A percentile compares a stretch with the other conserved stretches of the same genome.
phyloP scores from a whole-genome alignment of 441 rosid species.

The Hypseocharis bilobata region DNA sequence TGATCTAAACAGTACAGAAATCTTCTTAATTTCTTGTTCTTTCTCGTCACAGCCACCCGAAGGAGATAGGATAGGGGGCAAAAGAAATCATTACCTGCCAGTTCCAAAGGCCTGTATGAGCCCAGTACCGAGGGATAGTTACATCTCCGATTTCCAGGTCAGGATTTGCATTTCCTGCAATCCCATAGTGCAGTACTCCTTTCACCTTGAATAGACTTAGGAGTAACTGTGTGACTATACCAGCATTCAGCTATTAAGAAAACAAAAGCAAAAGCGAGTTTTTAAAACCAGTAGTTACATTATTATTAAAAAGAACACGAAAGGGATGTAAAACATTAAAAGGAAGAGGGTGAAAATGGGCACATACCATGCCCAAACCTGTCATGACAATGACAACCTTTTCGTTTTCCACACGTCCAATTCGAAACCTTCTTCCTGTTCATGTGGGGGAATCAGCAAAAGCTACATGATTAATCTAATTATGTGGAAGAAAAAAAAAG shows the following conservation, averaged over 20 bases:
- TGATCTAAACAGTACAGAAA: background rate
- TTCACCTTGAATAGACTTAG: slow-evolving; percentile 39
- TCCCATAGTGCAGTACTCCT: slow-evolving; percentile 60
- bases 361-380: slow-evolving; percentile 56
- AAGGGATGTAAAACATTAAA: too few species aligned
- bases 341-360: too few species aligned
- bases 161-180: slow-evolving; percentile 65
- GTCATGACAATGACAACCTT: slow-evolving; percentile 50
- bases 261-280: background rate
- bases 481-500: too few species aligned
- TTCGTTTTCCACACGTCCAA: slow-evolving; percentile 32
- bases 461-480: too few species aligned
- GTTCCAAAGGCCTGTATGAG: slow-evolving; percentile 66
- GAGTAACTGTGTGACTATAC: slow-evolving; percentile 45
- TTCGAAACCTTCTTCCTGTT: slow-evolving; percentile 50
- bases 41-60: too few species aligned
- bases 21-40: background rate
- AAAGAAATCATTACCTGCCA: slow-evolving; percentile 42
- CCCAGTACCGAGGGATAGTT: slow-evolving; percentile 60
- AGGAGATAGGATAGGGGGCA: background rate
- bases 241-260: slow-evolving; percentile 49
- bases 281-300: background rate
- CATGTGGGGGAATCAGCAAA: background rate
- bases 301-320: background rate
- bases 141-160: slow-evolving; percentile 56